Evolutionary conservation across 2,329 filamentous ascomycete genomes (phyloP).

Genomic region (Thelonectria blattea): DNA sequence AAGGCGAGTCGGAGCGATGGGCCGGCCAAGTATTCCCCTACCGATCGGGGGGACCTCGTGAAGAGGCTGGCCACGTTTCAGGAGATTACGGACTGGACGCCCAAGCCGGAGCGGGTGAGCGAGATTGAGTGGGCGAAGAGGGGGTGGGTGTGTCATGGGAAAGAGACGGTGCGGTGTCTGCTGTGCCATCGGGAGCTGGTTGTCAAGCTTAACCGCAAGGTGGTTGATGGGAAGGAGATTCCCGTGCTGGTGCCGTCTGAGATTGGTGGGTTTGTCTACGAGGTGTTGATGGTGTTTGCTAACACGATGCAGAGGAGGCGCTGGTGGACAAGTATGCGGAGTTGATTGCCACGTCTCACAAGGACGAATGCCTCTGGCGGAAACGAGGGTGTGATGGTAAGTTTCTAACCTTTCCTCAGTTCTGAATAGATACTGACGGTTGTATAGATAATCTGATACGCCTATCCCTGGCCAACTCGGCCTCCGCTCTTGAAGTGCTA

Average conservation of each 20-base stretch:
- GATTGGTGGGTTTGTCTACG: conserved; percentile 49
- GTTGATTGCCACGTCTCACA: conserved; percentile 76
- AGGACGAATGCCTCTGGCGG: conserved; percentile 84
- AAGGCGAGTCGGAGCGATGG: conserved; percentile 33
- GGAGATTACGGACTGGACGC: conserved; percentile 91
- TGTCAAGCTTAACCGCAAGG: conserved; percentile 74
- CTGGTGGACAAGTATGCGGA: conserved; percentile 78
- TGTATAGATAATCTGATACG: conserved; percentile 63
- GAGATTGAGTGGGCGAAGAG: conserved; percentile 95
- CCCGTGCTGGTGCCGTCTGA: conserved; percentile 63
- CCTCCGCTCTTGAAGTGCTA: conserved; percentile 62
- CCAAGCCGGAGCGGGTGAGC: conserved; percentile 83
- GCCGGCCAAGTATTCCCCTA: conserved; percentile 78
- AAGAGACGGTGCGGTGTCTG: conserved; percentile 84
- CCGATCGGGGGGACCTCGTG: conserved; percentile 83
- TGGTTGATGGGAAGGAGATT: conserved; percentile 61
- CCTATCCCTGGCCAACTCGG: conserved; percentile 67
- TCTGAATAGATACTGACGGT: conserved; percentile 27
- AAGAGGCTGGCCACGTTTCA: conserved; percentile 85
- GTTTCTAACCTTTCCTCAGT: conserved; percentile 26
- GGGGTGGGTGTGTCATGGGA: conserved; percentile 86
- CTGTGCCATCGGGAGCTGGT: conserved; percentile 85
- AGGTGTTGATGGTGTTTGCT: conserved; percentile 13
- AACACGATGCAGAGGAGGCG: conserved; percentile 56
- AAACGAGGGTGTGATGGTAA: conserved; percentile 85